phyloP scores from a whole-genome alignment of 75 land plant genomes.

The Cupressus sempervirens region DNA sequence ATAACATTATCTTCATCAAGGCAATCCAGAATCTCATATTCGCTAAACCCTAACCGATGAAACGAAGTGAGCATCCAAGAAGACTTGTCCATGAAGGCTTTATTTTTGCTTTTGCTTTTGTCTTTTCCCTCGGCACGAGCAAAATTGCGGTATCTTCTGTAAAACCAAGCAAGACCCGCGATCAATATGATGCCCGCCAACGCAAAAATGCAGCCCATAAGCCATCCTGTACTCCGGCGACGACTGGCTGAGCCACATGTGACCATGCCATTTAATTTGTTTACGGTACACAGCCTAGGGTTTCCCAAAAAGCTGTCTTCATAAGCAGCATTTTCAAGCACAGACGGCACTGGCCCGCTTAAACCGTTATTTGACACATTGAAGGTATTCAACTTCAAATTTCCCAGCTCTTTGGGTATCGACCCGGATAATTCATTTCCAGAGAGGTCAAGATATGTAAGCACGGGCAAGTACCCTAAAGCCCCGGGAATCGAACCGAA shows the following conservation, averaged over 20 bases:
- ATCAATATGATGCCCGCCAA: constrained; percentile 41
- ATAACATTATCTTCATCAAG: constrained; percentile 82
- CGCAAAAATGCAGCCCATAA: constrained; percentile 32
- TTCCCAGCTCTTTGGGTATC: constrained; percentile 50
- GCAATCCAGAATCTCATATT: constrained; percentile 55
- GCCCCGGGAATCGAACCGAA: constrained; percentile 43
- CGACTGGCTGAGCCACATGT: neutral
- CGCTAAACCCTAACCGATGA: constrained; percentile 61
- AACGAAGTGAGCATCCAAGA: constrained; percentile 79
- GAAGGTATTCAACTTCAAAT: constrained; percentile 50
- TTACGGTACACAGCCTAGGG: constrained; percentile 47
- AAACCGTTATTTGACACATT: constrained; percentile 69
- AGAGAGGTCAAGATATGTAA: constrained; percentile 66
- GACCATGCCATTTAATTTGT: neutral
- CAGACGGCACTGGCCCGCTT: constrained; percentile 54
- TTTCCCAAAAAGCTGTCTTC: constrained; percentile 56
- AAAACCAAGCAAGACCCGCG: constrained; percentile 42
- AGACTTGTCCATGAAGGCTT: constrained; percentile 15
- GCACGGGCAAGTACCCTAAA: constrained; percentile 40
- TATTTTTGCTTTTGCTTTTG: neutral
- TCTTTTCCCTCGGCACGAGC: constrained; percentile 26
- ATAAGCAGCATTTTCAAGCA: constrained; percentile 27
- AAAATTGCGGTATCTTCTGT: constrained; percentile 30
- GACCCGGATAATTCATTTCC: constrained; percentile 52
- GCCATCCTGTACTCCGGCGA: constrained; percentile 18